phyloP scores from a whole-genome alignment of 768 basidiomycete species.

The Pleurotus citrinopileatus region DNA sequence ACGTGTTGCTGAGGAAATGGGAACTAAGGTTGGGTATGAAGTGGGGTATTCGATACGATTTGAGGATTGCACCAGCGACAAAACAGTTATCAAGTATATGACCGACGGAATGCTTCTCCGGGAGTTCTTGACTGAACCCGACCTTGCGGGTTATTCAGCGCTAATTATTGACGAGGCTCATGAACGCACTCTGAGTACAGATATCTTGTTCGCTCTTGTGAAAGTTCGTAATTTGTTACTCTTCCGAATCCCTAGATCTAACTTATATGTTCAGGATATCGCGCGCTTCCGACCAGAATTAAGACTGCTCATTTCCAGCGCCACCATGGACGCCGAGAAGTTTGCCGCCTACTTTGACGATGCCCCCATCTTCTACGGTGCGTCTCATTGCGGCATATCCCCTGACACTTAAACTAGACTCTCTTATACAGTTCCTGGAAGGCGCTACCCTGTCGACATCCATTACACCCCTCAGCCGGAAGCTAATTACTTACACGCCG shows the following conservation, averaged over 20 bases:
- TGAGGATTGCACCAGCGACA: slow-evolving; percentile 99
- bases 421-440: slow-evolving; percentile 76
- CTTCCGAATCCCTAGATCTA: slow-evolving; percentile 17
- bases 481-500: slow-evolving; percentile 97
- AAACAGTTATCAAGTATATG: slow-evolving; percentile 99
- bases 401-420: slow-evolving; percentile 10
- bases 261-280: slow-evolving; percentile 68
- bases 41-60: slow-evolving; percentile 99
- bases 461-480: slow-evolving; percentile 99
- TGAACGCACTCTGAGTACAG: slow-evolving; percentile 95
- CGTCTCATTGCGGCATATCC: slow-evolving; percentile 20
- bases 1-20: slow-evolving; percentile 99
- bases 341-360: slow-evolving; percentile 97
- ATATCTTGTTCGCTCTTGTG: slow-evolving; percentile 96
- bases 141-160: slow-evolving; percentile 90
- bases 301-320: slow-evolving; percentile 89
- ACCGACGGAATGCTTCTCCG: slow-evolving; percentile 98
- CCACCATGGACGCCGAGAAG: slow-evolving; percentile 97
- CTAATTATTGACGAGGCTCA: slow-evolving; percentile 99
- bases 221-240: slow-evolving; percentile 75
- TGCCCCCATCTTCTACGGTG: slow-evolving; percentile 92
- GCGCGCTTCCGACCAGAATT: slow-evolving; percentile 95
- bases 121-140: slow-evolving; percentile 97
- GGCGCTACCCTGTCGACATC: slow-evolving; percentile 96
- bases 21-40: slow-evolving; percentile 93